phyloP scores from a whole-genome alignment of 768 basidiomycete genomes.

The Suillus tomentosus region DNA sequence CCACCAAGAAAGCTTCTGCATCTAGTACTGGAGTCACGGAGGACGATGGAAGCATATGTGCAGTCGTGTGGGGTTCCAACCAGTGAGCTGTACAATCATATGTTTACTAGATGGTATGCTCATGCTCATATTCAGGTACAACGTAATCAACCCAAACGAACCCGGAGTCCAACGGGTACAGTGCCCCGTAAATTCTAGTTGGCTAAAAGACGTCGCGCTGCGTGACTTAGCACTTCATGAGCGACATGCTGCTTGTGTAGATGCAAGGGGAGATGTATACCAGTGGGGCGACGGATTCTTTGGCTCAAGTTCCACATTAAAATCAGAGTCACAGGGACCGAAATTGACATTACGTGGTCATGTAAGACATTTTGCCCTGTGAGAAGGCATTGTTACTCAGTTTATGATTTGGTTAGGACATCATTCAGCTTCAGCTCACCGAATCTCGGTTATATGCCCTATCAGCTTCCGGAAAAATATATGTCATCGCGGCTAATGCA shows the following conservation, averaged over 20 bases:
- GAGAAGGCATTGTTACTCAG: background rate
- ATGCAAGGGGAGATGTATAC: conserved; percentile 78
- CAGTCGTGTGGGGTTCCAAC: conserved; percentile 78
- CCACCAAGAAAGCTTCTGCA: conserved; percentile 10
- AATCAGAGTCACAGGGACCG: conserved; percentile 38
- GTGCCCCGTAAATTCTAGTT: conserved; percentile 50
- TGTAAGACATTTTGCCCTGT: conserved; percentile 38
- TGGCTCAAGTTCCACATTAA: conserved; percentile 28
- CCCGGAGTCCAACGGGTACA: conserved; percentile 44
- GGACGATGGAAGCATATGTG: conserved; percentile 38
- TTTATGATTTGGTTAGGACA: conserved; percentile 50
- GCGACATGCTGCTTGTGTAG: conserved; percentile 72
- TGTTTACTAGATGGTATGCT: conserved; percentile 5
- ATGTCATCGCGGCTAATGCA: conserved; percentile 59
- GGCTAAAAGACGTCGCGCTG: conserved; percentile 69
- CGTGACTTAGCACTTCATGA: conserved; percentile 72
- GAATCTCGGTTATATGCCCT: conserved; percentile 72
- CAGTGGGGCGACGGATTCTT: conserved; percentile 80
- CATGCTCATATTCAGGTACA: conserved; percentile 40
- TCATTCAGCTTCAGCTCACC: conserved; percentile 62
- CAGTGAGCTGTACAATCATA: conserved; percentile 42
- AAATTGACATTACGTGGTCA: conserved; percentile 63
- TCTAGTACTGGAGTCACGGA: conserved; percentile 27
- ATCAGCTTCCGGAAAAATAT: conserved; percentile 75
- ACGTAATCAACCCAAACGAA: conserved; percentile 44